Base-by-base conservation (phyloP, 2,329 filamentous ascomycete genomes). In the Pleoardoris graminearum region DNA sequence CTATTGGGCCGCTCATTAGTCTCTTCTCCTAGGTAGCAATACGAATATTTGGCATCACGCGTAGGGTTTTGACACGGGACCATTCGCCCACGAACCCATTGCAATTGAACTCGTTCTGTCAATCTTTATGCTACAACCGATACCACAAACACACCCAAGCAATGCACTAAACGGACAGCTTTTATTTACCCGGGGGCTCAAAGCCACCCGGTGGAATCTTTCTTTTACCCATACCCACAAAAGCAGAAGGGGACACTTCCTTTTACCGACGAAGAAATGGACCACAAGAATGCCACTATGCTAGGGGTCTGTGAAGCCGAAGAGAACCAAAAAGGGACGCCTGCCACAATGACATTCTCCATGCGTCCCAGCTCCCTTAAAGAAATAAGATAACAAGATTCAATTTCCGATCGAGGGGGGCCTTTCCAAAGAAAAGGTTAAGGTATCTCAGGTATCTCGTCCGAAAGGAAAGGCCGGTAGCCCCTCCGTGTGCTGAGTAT, bases 201-300 rank as follows among this genome's bases (percentile, higher is more conserved):
- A 21, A 8, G 16, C 32, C 21, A 29, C 39, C 39, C 10, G 23
- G 32, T 22, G 16, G 19, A 19, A 38, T 23, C 21, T 23, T 44
- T 30, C 11, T 29, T 29, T 38, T 16, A n/a, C 16, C 19, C 30
- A 22, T 4, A 30, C 32, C 22, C 27, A 45, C 30, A 37, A 37
- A 19, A 39, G 7, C 33, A 22, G 30, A 43, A 17, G 27, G 30
- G 23, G 35, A 50, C 23, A 43, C 30, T 36, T 44, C 23, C 45
- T 49, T 27, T 17, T 46, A 37, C 27, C 53, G 30, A 35, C 39
- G 50, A 49, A 48, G 44, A 50, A 48, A 56, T 39, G 41, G 39
- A 57, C 54, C 38, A 65, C 54, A 59, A 29, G 45, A 50, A 62
- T 66, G 58, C 54, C 60, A 63, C 62, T 66, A 69, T 70, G 65